Evolutionary conservation across 2,329 filamentous ascomycete species (phyloP), one percentile per base, ranked within the genome.

Genomic region (Ophiostoma sp.): DNA sequence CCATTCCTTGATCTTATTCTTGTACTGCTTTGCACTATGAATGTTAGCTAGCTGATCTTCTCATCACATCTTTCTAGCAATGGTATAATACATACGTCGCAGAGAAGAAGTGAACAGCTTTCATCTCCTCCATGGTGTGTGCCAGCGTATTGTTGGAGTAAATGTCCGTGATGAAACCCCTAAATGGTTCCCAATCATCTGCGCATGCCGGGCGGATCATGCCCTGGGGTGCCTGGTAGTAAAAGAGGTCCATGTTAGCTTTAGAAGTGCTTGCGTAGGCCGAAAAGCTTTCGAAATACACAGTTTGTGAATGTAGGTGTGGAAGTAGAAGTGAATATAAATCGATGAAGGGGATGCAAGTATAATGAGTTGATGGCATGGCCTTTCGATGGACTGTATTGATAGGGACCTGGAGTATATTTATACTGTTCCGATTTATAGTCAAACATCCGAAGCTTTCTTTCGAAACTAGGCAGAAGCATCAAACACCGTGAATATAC

Each of bases 121-220:
- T 72, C 77, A 78, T 78, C 52, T 80, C 77, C n/a, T 76, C 75
- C 75, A 80, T 79, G 41, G 79, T 79, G 13, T 79, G 76, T 39
- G 79, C 78, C 23, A 80, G 75, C 72, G 78, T 80, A 73, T 79
- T 77, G 31, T 74, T 74, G 48, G 73, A 75, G 72, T 78, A 78
- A 8, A 77, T 73, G 23, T 74, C 71, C 6, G 74, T 73, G 57
- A 78, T 77, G 68, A 74, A 67, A 6, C 74, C 75, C 6, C 74
- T 73, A 70, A 76, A 77, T 2, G 76, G 75, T 71, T 78, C 77
- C 77, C 77, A 78, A 71, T 78, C 77, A 66, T 77, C 76, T 10
- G 76, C 69, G 69, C 75, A 76, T 60, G 73, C 71, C 1, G 77
- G 77, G 20, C 76, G 70, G 67, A 72, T 68, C 64, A 69, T 31